phyloP scores from a whole-genome alignment of 164 flowering plant species.

The Nymphaea thermarum region DNA sequence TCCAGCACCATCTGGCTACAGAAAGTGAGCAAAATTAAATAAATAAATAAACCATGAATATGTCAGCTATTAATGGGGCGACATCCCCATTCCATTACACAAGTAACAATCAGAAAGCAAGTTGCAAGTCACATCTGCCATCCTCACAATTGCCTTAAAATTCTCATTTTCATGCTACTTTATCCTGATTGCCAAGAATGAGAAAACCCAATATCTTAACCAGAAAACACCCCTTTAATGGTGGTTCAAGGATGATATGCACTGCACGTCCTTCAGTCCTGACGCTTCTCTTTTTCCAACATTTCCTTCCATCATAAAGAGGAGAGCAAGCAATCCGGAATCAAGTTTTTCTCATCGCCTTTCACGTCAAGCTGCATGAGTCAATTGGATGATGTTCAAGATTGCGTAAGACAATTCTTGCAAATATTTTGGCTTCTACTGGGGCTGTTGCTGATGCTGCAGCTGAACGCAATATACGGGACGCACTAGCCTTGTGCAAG shows the following conservation, averaged over 20 bases:
- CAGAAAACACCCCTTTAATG: background rate
- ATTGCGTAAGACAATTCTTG: conserved; percentile 81
- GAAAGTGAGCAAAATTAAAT: no score
- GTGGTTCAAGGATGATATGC: background rate
- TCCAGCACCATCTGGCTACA: background rate
- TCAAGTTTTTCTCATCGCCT: background rate
- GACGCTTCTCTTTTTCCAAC: no score
- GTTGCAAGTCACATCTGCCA: background rate
- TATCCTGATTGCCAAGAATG: background rate
- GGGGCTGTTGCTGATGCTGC: conserved; percentile 83
- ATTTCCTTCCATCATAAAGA: background rate
- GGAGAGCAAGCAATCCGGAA: background rate
- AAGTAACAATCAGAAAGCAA: background rate
- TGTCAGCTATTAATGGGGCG: background rate
- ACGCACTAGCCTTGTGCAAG: conserved; percentile 73
- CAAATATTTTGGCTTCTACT: conserved; percentile 78
- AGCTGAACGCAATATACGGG: conserved; percentile 54
- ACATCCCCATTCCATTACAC: background rate
- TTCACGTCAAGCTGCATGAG: conserved; percentile 7
- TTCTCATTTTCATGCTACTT: background rate
- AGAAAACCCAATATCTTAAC: no score
- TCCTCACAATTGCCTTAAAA: background rate
- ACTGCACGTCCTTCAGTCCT: background rate
- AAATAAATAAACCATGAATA: background rate
- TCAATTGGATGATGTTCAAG: conserved; percentile 79